A percentile compares a stretch with the other conserved stretches of the same genome.
Conservation (phyloP, 257 asterid species). For the Hygrophila difformis region DNA sequence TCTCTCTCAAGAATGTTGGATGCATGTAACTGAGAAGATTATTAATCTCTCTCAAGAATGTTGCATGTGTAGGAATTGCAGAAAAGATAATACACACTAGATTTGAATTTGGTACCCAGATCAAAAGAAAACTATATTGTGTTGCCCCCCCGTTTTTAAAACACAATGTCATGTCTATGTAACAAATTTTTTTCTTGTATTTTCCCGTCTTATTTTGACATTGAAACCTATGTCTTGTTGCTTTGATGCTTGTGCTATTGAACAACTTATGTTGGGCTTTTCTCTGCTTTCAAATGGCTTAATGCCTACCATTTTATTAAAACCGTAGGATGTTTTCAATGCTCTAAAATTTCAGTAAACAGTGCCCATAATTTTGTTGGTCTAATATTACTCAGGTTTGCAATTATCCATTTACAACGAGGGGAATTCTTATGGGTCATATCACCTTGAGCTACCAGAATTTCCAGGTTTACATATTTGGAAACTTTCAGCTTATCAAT, state of each 20-base stretch:
- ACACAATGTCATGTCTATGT: not conserved
- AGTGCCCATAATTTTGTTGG: conserved; percentile 3
- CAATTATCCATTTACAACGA: conserved; percentile 96
- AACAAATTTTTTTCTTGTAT: not conserved
- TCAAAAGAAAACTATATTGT: not conserved
- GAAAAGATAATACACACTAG: not conserved
- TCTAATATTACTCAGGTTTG: conserved; percentile 47
- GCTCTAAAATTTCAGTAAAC: not conserved
- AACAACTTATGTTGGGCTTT: too few relatives aligned
- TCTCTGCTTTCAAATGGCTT: conserved; percentile 9
- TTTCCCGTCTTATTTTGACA: conserved; percentile 4
- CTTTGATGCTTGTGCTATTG: too few relatives aligned
- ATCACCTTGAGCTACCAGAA: conserved; percentile 69
- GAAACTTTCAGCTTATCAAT: conserved; percentile 11
- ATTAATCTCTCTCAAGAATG: too few relatives aligned
- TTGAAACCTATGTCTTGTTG: not conserved
- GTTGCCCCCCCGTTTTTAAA: too few relatives aligned
- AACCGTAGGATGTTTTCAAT: too few relatives aligned
- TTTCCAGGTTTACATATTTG: conserved; percentile 36
- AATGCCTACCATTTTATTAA: too few relatives aligned
- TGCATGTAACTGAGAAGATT: too few relatives aligned
- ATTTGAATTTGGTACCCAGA: not conserved
- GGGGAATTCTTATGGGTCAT: conserved; percentile 98
- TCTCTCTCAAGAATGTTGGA: too few relatives aligned
- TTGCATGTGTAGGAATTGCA: not conserved